Percentiles rank a stretch among this genome's conserved stretches.
These are phyloP conservation scores for Penicillium psychrofluorescens DNA, from an alignment of 495 filamentous ascomycete species.

Conservation along the genomic window DNA sequence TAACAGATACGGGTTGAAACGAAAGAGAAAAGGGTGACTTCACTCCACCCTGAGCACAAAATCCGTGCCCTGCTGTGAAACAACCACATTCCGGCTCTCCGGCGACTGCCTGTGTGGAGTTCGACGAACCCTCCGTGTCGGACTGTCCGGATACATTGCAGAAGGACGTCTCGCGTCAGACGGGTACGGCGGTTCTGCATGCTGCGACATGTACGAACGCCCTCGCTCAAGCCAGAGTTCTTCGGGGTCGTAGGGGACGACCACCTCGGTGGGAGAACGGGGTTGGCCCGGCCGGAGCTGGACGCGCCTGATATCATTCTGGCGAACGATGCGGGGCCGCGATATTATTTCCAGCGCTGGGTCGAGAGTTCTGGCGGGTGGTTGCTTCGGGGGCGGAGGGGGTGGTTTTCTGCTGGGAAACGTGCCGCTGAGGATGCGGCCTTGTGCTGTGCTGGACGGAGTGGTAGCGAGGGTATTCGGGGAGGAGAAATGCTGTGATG, in stretches of 20 bases:
- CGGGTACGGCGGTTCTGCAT: slow-evolving; percentile 13
- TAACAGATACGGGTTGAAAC: not conserved
- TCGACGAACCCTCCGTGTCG: not conserved
- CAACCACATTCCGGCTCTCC: slow-evolving; percentile 30
- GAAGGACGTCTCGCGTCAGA: slow-evolving; percentile 9
- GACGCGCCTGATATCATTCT: slow-evolving; percentile 31
- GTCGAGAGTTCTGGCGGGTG: slow-evolving; percentile 4
- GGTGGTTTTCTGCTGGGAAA: not conserved
- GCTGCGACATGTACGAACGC: not conserved
- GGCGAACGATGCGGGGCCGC: slow-evolving; percentile 25
- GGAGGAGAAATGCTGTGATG: not conserved
- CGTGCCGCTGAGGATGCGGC: not conserved
- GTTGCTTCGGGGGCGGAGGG: not conserved
- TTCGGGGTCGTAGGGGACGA: slow-evolving; percentile 24
- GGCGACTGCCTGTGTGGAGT: slow-evolving; percentile 15
- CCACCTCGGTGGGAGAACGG: slow-evolving; percentile 13
- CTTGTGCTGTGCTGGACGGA: slow-evolving; percentile 2
- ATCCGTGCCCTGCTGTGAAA: slow-evolving; percentile 26
- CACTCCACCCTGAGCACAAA: slow-evolving; percentile 33
- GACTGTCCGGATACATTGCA: slow-evolving; percentile 15
- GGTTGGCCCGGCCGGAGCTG: slow-evolving; percentile 25
- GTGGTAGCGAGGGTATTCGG: slow-evolving; percentile 2
- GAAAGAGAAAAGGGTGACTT: not conserved
- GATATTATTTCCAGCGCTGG: slow-evolving; percentile 24
- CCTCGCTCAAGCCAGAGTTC: slow-evolving; percentile 25